phyloP scores from a whole-genome alignment of 176 grass and related monocot genomes.

The Eragrostis curvula region DNA sequence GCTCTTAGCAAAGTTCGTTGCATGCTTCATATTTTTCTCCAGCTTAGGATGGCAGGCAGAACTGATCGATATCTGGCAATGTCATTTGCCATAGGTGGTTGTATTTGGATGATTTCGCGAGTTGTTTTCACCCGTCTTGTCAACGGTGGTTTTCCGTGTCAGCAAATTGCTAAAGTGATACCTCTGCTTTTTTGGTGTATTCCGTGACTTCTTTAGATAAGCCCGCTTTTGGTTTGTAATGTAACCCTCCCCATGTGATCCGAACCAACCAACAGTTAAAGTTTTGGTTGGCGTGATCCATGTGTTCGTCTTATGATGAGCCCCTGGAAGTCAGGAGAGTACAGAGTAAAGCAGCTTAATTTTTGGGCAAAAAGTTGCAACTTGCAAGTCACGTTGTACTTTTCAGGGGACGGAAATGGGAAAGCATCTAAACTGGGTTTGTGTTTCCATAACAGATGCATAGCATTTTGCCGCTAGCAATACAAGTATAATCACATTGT shows the following conservation, averaged over 20 bases:
- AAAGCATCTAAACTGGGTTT: constrained; percentile 16
- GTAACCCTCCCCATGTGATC: too few species aligned
- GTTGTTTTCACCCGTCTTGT: constrained; percentile 45
- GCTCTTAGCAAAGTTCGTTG: too few species aligned
- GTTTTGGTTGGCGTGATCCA: too few species aligned
- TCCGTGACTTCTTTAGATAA: constrained; percentile 67
- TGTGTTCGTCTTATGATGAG: too few species aligned
- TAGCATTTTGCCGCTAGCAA: constrained; percentile 1
- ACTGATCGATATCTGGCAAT: too few species aligned
- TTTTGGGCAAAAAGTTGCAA: constrained; percentile 38
- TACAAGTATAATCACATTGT: too few species aligned
- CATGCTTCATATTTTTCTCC: too few species aligned
- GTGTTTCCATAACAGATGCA: neutral
- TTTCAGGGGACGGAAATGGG: constrained; percentile 36
- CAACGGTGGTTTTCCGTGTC: constrained; percentile 52
- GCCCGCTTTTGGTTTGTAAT: too few species aligned
- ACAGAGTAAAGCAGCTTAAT: constrained; percentile 28
- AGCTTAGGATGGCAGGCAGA: too few species aligned
- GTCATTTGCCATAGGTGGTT: too few species aligned
- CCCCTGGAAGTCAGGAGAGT: too few species aligned
- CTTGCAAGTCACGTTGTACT: constrained; percentile 31
- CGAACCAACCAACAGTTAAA: too few species aligned
- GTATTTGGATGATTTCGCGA: constrained; percentile 30
- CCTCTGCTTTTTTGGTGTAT: constrained; percentile 64
- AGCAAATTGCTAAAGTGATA: constrained; percentile 59